Evolutionary conservation across 192 early-diverging fungal genomes (phyloP).

Genomic region (Backusella luteola): DNA sequence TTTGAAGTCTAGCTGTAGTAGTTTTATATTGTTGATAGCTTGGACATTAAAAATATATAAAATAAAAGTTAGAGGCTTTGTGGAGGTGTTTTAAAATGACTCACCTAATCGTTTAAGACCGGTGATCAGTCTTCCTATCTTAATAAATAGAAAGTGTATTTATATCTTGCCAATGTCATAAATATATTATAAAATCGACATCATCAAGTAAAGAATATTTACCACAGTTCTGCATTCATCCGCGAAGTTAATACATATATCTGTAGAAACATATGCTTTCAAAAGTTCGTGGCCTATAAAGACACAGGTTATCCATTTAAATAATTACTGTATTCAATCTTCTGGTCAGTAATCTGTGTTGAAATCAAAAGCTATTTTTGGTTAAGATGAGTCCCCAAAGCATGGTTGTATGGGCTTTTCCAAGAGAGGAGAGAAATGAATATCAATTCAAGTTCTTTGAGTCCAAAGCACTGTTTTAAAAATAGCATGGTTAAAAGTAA

Average conservation of each 20-base stretch:
- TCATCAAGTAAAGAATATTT: background rate
- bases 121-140: too few species aligned
- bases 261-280: background rate
- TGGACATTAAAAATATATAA: too few species aligned
- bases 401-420: background rate
- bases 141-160: background rate
- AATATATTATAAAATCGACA: background rate
- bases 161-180: background rate
- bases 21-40: too few species aligned
- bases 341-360: background rate
- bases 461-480: too few species aligned
- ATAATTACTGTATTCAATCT: background rate
- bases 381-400: background rate
- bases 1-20: too few species aligned
- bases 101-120: too few species aligned
- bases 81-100: too few species aligned
- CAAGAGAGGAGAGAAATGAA: too few species aligned
- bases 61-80: too few species aligned
- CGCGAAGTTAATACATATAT: background rate
- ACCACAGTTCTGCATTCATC: background rate
- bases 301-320: background rate
- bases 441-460: too few species aligned
- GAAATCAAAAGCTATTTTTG: background rate
- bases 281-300: background rate
- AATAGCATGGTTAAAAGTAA: too few species aligned